Evolutionary conservation across 1,139 yeast genomes (phyloP), one percentile per base, ranked within the genome.

Genomic region (Kluyveromyces sp.): DNA sequence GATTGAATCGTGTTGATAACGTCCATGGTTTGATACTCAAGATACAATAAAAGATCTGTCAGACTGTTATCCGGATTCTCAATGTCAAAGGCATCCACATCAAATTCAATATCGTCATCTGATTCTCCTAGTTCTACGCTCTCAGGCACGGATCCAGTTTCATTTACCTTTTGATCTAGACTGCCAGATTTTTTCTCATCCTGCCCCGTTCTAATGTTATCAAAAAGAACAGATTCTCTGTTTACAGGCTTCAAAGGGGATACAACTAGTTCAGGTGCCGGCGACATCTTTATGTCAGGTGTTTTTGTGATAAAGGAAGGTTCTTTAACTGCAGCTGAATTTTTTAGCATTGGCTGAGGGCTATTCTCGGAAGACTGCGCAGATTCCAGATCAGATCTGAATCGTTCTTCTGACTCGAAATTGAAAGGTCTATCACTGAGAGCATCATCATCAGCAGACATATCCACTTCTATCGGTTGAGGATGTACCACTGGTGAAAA

Each of bases 11-110:
- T 84, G 25, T 88, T 78, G 46, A 92, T 92, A 1, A 92, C 96
- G 55, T 84, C 85, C 29, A 85, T 92, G 0, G 97, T 89, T 66
- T 89, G 96, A 63, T 87, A 95, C 61, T 92, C 98, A 57, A 92
- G 72, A 62, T 87, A 92, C 39, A 82, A 74, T 54, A 88, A 77
- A 45, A 92, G 79, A 57, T 88, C 95, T 3, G 87, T 78, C 49
- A 89, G 74, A 0, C 96, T 84, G 60, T 84, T 85, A 56, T 87
- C 96, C 2, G 95, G 95, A 60, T 85, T 86, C 50, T 78, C 83
- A 47, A 84, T 80, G 64, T 85, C 87, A 64, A 85, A 86, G 40
- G 79, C 75, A 46, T 81, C 83, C 41, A 83, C 71, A 61, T 82
- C 82, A 65, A 82, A 83, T 22, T 64, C 65, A 11, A 53, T 54